Evolutionary conservation across 108 stramenopile species (phyloP).

Genomic region (Chaetoceros tenuissimus): DNA sequence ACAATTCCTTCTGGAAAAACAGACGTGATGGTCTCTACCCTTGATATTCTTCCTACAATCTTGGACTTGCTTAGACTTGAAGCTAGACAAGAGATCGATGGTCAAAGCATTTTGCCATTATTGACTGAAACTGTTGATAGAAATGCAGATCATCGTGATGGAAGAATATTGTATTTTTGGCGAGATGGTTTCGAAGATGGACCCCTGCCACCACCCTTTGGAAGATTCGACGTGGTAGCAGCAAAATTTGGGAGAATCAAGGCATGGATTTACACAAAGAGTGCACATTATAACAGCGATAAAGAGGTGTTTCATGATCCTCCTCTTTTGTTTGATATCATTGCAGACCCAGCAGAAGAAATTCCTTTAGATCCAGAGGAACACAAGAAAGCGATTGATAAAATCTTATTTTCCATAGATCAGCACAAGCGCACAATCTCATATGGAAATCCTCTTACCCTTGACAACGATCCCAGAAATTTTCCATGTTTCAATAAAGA

Average conservation of each 20-base stretch:
- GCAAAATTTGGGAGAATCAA: constrained; percentile 37
- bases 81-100: constrained; percentile 31
- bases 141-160: not conserved
- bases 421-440: constrained; percentile 38
- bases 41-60: constrained; percentile 60
- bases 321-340: constrained; percentile 51
- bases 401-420: constrained; percentile 3
- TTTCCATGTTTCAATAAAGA: constrained; percentile 36
- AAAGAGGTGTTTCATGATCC: constrained; percentile 53
- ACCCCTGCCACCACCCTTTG: constrained; percentile 42
- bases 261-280: constrained; percentile 55
- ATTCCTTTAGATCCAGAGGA: constrained; percentile 37
- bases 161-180: constrained; percentile 46
- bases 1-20: constrained; percentile 15
- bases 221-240: constrained; percentile 52
- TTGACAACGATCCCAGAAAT: constrained; percentile 25
- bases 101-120: constrained; percentile 24
- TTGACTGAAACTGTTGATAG: constrained; percentile 11
- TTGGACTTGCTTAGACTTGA: constrained; percentile 19
- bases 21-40: constrained; percentile 31
- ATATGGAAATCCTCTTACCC: constrained; percentile 26
- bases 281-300: constrained; percentile 58
- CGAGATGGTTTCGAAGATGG: constrained; percentile 51
- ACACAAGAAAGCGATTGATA: constrained; percentile 14
- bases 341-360: constrained; percentile 52